Conservation (phyloP, 2,329 filamentous ascomycete genomes). For the Aspergillus puulaauensis region DNA sequence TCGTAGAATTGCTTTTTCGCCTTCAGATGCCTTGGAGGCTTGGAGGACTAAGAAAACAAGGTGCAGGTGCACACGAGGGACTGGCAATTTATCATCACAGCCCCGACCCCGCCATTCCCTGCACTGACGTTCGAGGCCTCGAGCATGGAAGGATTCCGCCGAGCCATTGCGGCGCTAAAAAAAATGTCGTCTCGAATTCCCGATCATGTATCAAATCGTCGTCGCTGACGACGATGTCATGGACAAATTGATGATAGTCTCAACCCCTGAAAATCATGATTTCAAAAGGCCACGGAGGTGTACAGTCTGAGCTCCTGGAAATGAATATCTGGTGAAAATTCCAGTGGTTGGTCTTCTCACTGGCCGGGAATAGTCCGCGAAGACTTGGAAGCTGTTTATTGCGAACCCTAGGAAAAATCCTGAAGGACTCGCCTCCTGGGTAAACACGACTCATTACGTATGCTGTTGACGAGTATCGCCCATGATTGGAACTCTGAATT, state of each 20-base stretch:
- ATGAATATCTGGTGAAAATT: background rate
- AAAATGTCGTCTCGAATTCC: no score
- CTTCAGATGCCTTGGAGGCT: no score
- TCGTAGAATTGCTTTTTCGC: no score
- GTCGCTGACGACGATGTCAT: constrained; percentile 3
- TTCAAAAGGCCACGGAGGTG: constrained; percentile 4
- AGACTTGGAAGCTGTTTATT: background rate
- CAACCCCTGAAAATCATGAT: constrained; percentile 25
- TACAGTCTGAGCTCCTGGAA: background rate
- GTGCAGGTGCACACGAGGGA: no score
- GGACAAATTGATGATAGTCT: background rate
- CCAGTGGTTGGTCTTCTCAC: background rate
- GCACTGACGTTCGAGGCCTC: background rate
- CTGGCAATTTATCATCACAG: no score
- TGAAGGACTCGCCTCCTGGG: no score
- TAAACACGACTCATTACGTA: background rate
- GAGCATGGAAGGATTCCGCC: no score
- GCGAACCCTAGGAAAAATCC: background rate
- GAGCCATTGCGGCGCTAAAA: no score
- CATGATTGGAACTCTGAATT: background rate
- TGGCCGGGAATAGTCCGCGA: background rate
- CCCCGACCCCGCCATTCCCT: background rate
- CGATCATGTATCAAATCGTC: background rate
- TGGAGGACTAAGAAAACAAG: no score
- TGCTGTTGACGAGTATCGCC: background rate